Conservation (phyloP, 2,329 filamentous ascomycete genomes). For the Aspergillus nomiae region DNA sequence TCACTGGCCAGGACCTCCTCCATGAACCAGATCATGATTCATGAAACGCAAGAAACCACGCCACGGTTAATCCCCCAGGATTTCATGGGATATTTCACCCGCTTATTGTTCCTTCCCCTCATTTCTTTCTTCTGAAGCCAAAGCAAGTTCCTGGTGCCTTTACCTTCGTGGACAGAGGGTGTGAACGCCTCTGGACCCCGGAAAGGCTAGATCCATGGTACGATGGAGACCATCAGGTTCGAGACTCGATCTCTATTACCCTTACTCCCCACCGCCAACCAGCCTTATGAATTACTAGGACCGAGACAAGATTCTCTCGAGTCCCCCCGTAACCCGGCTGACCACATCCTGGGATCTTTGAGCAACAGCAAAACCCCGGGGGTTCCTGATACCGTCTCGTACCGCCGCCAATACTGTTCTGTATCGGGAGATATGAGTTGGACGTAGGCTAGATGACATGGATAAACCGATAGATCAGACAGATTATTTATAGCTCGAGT, state of each 20-base stretch:
- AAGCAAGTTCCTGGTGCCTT: conserved; percentile 9
- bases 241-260: neutral
- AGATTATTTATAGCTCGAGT: neutral
- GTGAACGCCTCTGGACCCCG: conserved; percentile 3
- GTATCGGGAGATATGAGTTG: neutral
- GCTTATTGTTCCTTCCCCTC: neutral
- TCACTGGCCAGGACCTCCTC: neutral
- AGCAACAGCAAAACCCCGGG: neutral
- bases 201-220: conserved; percentile 2
- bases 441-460: neutral
- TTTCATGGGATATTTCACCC: neutral
- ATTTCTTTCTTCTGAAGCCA: neutral
- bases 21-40: conserved; percentile 7
- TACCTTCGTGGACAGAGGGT: neutral
- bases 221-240: neutral
- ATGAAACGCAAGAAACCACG: neutral
- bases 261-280: neutral
- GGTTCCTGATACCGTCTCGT: conserved; percentile 23
- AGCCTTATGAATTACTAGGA: conserved; percentile 3
- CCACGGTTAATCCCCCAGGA: neutral
- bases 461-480: neutral
- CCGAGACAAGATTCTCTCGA: neutral
- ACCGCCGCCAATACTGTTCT: conserved; percentile 2
- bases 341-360: neutral
- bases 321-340: neutral